Evolutionary conservation across 2,329 filamentous ascomycete species (phyloP).

Genomic region (Aspergillus pseudoglaucus): DNA sequence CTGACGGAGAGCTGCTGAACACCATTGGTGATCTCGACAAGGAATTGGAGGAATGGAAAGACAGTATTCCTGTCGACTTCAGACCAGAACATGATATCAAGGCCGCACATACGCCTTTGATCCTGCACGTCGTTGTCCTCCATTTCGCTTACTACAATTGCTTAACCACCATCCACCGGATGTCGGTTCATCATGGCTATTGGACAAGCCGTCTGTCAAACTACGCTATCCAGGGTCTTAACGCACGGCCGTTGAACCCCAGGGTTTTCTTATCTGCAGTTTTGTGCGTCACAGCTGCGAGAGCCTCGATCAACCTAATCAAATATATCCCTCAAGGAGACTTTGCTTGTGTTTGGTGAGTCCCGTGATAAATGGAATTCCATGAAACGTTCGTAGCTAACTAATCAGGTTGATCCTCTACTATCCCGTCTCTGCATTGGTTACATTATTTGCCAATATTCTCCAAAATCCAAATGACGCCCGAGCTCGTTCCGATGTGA

Average conservation of each 20-base stretch:
- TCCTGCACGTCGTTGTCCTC: constrained; percentile 86
- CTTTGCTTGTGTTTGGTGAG: constrained; percentile 89
- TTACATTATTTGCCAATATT: constrained; percentile 94
- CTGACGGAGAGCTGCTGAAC: constrained; percentile 86
- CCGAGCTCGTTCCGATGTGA: constrained; percentile 78
- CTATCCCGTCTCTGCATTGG: constrained; percentile 89
- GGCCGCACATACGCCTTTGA: constrained; percentile 83
- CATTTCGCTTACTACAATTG: constrained; percentile 99
- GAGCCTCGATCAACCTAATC: constrained; percentile 86
- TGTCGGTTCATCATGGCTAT: constrained; percentile 96
- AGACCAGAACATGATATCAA: constrained; percentile 96
- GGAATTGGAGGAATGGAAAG: constrained; percentile 91
- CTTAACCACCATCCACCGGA: constrained; percentile 92
- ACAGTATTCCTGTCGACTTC: constrained; percentile 89
- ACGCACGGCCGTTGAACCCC: constrained; percentile 83
- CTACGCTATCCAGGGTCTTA: constrained; percentile 89
- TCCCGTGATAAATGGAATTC: constrained; percentile 7
- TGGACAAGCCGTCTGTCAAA: constrained; percentile 95
- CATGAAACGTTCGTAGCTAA: constrained; percentile 7
- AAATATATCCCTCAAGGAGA: constrained; percentile 96
- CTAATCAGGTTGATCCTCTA: constrained; percentile 72
- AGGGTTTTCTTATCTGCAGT: constrained; percentile 90
- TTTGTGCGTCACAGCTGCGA: constrained; percentile 83
- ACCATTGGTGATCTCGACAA: constrained; percentile 92
- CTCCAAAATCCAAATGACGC: constrained; percentile 90